Base-by-base conservation (phyloP, 208 protist species). In the Histomonas meleagridis region DNA sequence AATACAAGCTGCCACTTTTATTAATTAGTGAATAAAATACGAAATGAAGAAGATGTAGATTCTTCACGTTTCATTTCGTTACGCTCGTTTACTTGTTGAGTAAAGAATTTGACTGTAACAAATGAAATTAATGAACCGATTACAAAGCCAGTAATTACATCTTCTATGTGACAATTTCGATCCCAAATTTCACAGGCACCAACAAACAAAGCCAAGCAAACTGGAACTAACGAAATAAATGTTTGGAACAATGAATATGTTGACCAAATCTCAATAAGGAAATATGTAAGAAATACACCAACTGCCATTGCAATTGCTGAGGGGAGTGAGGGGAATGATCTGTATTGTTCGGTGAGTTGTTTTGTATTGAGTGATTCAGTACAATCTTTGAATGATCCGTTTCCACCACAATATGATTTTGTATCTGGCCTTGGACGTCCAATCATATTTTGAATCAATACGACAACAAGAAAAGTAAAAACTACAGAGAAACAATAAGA, bases 401-500 rank as follows among this genome's bases (percentile, higher is more conserved):
- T 28, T 38, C 10, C 16, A 1, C 26, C 21, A 38, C 76, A 86
- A 38, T 32, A 9, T 38, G 76, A 1, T 16, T 55, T 7, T 32
- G 76, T 86, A 86, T 86, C 76, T 55, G 76, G 76, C 23, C 46
- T 32, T 86, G 76, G 76, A 26, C 76, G 12, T 18, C 46, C 46
- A 38, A 86, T 9, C 32, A 38, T 18, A 14, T 86, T 55, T 14
- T 46, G 18, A 9, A 86, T 2, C 0, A n/a, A 12, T 55, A 26
- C 23, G 18, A 1, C 5, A 38, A 86, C 26, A 7, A 55, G 26
- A 5, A 55, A 57, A 38, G 76, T 55, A 14, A 35, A 38, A 26
- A 14, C 5, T 38, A 86, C 55, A 14, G 46, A 51, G 18, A 86
- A 86, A 57, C 32, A 38, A 48, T 86, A 86, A n/a, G 76, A 32